Conservation (phyloP, 768 basidiomycete genomes). For the Pleurotus platypus region DNA sequence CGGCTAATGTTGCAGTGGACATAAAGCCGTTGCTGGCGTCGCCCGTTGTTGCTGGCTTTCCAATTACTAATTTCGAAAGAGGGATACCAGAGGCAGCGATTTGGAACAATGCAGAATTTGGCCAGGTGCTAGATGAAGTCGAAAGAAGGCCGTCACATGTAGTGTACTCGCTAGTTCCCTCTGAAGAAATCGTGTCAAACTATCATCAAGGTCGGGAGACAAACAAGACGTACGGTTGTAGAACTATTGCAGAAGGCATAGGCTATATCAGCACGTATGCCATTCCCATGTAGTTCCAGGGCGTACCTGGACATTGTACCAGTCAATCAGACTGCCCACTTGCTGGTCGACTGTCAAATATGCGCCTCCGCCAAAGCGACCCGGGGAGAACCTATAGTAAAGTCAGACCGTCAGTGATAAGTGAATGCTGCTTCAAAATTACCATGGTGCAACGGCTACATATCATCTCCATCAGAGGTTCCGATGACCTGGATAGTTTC, state of each 20-base stretch:
- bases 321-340: conserved; percentile 61
- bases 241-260: conserved; percentile 21
- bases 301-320: conserved; percentile 55
- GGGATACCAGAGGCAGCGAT: conserved; percentile 56
- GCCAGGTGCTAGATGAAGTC: conserved; percentile 57
- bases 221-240: conserved; percentile 36
- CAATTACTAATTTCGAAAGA: conserved; percentile 67
- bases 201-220: not conserved
- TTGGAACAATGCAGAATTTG: conserved; percentile 56
- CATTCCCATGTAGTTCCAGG: not conserved
- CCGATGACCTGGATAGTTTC: too few species aligned
- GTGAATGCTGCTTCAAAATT: not conserved
- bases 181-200: conserved; percentile 25
- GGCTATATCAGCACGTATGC: too few species aligned
- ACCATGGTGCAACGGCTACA: conserved; percentile 49
- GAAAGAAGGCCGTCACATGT: conserved; percentile 59
- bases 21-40: conserved; percentile 66
- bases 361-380: conserved; percentile 42
- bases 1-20: conserved; percentile 47
- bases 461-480: not conserved
- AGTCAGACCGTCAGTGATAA: too few species aligned
- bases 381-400: conserved; percentile 36
- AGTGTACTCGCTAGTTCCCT: conserved; percentile 61
- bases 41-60: conserved; percentile 55
- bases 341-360: conserved; percentile 50